Conservation (phyloP, 345 rosid genomes). For the Eutrema yunnanense region DNA sequence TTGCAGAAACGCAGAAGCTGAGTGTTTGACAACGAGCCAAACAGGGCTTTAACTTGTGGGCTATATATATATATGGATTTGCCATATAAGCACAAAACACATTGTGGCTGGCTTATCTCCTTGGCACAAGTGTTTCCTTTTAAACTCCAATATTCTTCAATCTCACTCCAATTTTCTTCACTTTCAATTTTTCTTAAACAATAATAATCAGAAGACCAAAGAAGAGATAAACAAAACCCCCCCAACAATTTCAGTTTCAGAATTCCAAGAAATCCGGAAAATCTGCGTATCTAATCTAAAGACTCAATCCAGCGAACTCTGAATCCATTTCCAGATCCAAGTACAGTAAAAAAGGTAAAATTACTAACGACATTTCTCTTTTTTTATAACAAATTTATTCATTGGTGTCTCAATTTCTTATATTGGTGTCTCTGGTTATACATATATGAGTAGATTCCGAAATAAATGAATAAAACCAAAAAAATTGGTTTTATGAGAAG, state of each 20-base stretch:
- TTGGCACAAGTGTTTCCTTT: neutral
- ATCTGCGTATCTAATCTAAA: neutral
- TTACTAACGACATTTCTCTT: constrained; percentile 12
- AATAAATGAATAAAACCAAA: neutral
- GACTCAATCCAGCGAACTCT: constrained; percentile 7
- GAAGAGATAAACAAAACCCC: neutral
- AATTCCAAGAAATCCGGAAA: neutral
- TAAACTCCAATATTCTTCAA: constrained; percentile 2
- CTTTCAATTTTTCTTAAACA: neutral
- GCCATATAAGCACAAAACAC: constrained; percentile 13
- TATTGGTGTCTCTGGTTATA: neutral
- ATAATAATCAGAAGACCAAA: neutral
- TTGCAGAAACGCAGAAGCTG: neutral
- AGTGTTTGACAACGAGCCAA: constrained; percentile 8
- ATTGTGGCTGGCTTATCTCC: constrained; percentile 24
- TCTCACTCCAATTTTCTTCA: neutral
- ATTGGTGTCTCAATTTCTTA: neutral
- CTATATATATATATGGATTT: constrained; percentile 3
- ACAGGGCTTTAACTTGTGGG: neutral
- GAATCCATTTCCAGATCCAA: constrained; percentile 18
- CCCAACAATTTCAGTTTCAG: neutral
- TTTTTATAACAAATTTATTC: neutral
- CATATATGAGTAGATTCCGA: neutral
- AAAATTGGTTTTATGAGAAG: neutral
- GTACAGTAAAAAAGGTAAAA: neutral